Evolutionary conservation across 495 filamentous ascomycete species (phyloP), one percentile per base, ranked within the genome.

Genomic region (Hypoxylon subgilvum): DNA sequence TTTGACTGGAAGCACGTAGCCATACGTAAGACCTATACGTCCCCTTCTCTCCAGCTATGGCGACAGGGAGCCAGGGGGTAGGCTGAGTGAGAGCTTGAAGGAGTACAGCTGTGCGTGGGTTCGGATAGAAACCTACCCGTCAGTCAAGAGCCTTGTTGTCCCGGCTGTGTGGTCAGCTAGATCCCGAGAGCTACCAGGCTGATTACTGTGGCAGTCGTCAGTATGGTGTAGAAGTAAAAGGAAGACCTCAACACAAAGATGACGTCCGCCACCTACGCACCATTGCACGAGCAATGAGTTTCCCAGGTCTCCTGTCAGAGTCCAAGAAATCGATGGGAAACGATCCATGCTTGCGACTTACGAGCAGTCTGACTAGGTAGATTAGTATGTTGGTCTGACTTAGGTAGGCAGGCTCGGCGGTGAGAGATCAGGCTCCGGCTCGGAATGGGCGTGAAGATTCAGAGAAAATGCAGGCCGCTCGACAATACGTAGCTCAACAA

Each of bases 121-220:
- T 34, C 28, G 12, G 14, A 22, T 22, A 18, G 28, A 12, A 22
- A 17, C 6, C 16, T 35, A 18, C 27, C 28, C 27, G 28, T 23
- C 48, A 42, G 51, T 16, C 57, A 54, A 35, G 35, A 5, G 31
- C 16, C 18, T 36, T 21, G 6, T 18, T 22, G 39, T 30, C 21
- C 34, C 44, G 28, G 6, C 19, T 18, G 50, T 38, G 6, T 35
- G 51, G 44, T 52, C 43, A 40, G 45, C 36, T 45, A 28, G 57
- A 53, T 34, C 45, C 50, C 14, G 38, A 50, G 19, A 12, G 38
- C 16, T 13, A 19, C 23, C 27, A 41, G 18, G 27, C 16, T 36
- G 28, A 39, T 44, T 12, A 32, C 38, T 30, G 31, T 39, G 8
- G n/a, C n/a, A n/a, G 25, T 14, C 14, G 19, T 43, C 16, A 2